These are phyloP conservation scores for Camelina neglecta DNA, from an alignment of 345 rosid genomes.

Conservation along the genomic window DNA sequence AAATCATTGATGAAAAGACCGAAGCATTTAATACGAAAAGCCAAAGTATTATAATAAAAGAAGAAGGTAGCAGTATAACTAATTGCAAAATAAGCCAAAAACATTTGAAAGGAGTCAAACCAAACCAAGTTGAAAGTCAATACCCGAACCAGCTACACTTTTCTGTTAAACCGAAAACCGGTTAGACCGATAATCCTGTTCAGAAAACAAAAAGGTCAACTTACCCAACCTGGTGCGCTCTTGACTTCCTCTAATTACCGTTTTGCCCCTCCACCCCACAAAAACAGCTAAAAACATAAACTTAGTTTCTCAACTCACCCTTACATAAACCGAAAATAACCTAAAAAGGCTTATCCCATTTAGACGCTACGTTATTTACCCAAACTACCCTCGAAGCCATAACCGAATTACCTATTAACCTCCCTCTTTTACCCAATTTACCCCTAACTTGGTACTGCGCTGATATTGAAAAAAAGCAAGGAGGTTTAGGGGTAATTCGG, in stretches of 20 bases:
- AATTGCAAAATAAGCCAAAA: constrained; percentile 26
- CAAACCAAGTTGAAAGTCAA: constrained; percentile 67
- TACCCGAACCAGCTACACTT: constrained; percentile 88
- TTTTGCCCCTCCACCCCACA: constrained; percentile 18
- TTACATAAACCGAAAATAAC: constrained; percentile 13
- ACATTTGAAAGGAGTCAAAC: constrained; percentile 31
- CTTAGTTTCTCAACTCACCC: constrained; percentile 16
- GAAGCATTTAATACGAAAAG: constrained; percentile 19
- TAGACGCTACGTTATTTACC: constrained; percentile 43
- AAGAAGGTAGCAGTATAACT: constrained; percentile 24
- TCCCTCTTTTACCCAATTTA: constrained; percentile 1
- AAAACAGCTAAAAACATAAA: background rate
- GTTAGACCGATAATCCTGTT: constrained; percentile 20
- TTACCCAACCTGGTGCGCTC: constrained; percentile 73
- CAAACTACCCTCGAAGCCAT: constrained; percentile 6
- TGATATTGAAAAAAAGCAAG: constrained; percentile 14
- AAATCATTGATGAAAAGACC: background rate
- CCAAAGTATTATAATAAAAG: background rate
- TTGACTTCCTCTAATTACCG: constrained; percentile 65
- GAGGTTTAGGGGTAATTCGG: constrained; percentile 57
- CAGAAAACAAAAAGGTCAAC: background rate
- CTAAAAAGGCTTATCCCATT: constrained; percentile 19
- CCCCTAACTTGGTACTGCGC: background rate
- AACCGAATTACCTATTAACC: constrained; percentile 49
- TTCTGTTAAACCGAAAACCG: constrained; percentile 10